phyloP scores from a whole-genome alignment of 1,284 basidiomycete genomes.

The Omphalotus olearius region DNA sequence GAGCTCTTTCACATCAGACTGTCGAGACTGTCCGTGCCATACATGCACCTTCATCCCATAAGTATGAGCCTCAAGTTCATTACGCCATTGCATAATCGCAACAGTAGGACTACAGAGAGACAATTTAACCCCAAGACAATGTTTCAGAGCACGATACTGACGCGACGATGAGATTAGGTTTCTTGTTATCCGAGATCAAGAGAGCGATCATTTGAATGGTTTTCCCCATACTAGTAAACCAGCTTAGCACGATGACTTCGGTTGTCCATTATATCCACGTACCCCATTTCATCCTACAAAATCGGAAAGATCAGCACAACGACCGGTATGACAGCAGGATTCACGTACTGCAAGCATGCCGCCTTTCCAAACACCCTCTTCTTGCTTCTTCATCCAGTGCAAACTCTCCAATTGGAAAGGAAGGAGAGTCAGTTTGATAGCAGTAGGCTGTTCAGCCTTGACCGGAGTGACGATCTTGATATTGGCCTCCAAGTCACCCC shows the following conservation, averaged over 20 bases:
- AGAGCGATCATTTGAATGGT: slow-evolving; percentile 97
- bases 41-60: slow-evolving; percentile 79
- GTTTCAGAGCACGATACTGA: slow-evolving; percentile 33
- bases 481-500: slow-evolving; percentile 79
- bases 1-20: slow-evolving; percentile 62
- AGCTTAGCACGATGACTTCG: slow-evolving; percentile 5
- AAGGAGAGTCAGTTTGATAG: slow-evolving; percentile 69
- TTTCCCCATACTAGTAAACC: slow-evolving; percentile 83
- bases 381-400: slow-evolving; percentile 95
- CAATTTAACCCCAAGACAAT: slow-evolving; percentile 5
- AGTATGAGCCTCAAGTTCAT: slow-evolving; percentile 86
- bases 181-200: slow-evolving; percentile 73
- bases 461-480: slow-evolving; percentile 65
- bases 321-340: neutral
- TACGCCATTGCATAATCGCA: slow-evolving; percentile 98
- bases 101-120: slow-evolving; percentile 71
- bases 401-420: slow-evolving; percentile 92
- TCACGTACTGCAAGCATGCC: slow-evolving; percentile 85
- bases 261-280: slow-evolving; percentile 20
- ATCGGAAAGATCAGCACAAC: slow-evolving; percentile 4
- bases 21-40: slow-evolving; percentile 85
- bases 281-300: slow-evolving; percentile 86
- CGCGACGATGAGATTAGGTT: slow-evolving; percentile 91
- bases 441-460: slow-evolving; percentile 75
- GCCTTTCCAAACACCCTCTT: slow-evolving; percentile 83